Base-by-base conservation (phyloP, 2,329 filamentous ascomycete genomes). In the Aureobasidium zeae region DNA sequence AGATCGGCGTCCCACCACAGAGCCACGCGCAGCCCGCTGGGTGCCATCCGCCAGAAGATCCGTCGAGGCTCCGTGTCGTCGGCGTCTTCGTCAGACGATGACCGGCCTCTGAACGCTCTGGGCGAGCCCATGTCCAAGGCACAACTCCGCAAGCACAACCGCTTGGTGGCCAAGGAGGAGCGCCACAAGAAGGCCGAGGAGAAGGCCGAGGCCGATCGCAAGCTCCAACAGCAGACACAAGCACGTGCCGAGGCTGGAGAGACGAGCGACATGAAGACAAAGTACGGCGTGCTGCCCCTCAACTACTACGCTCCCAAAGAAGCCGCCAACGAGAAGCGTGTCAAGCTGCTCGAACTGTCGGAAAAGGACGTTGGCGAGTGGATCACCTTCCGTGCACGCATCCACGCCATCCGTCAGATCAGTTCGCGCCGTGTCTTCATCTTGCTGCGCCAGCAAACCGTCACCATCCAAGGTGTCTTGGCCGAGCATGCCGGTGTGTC, bases 381-480 rank as follows among this genome's bases (percentile, higher is more conserved):
- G 50, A 69, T 86, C 37, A 64, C 67, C 44, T 86, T 88, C 64
- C 76, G 77, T 29, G 82, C 81, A 25, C 74, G 85, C 24, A 69
- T 91, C 15, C 83, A 89, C 61, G 85, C 87, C 45, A 72, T 91
- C 47, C 79, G 88, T 34, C 81, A 82, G 53, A 74, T 94, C 67
- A 89, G 86, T 58, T 74, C 84, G 53, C 81, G 83, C 52, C 71
- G 94, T 24, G 84, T 86, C 55, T 94, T 94, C 62, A 68, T 94
- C 31, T 75, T 94, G 47, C 82, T 94, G 57, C 81, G 88, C 44
- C 86, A 94, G 63, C 83, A 88, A 64, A 79, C 83, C 10, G 72
- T 76, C 51, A 91, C 86, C 17, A 77, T 94, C 39, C 88, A 95
- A 62, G 87, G 86, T 49, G 84, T 94, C 2, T 68, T 95, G 29